Evolutionary conservation across 2,329 filamentous ascomycete species (phyloP).

Genomic region (Plectosphaerella plurivora): DNA sequence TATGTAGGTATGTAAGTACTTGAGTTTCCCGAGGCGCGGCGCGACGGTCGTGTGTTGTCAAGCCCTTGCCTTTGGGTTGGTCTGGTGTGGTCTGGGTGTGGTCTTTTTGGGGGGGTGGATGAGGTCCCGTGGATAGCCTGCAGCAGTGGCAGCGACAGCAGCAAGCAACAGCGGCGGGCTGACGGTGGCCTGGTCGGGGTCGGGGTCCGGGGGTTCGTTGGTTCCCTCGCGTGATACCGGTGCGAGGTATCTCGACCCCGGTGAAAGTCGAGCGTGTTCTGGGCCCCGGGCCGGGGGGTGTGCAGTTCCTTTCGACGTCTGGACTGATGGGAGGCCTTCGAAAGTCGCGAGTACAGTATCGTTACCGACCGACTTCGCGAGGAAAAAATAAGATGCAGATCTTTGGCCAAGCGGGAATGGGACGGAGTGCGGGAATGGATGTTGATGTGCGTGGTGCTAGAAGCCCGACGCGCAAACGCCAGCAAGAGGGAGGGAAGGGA

Average conservation of each 20-base stretch:
- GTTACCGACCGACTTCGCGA: too few relatives aligned
- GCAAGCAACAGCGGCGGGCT: too few relatives aligned
- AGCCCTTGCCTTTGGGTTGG: too few relatives aligned
- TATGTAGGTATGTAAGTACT: too few relatives aligned
- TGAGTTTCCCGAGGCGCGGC: too few relatives aligned
- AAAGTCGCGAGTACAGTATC: too few relatives aligned
- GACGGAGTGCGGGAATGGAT: neutral
- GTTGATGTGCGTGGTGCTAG: neutral
- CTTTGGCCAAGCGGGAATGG: neutral
- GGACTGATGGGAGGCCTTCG: too few relatives aligned
- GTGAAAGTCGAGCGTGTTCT: neutral
- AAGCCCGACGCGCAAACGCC: neutral
- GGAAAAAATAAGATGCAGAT: neutral
- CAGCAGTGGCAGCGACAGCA: neutral
- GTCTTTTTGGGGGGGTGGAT: neutral
- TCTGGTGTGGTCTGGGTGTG: too few relatives aligned
- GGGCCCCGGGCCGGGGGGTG: neutral
- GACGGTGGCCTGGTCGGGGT: neutral
- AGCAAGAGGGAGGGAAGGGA: neutral
- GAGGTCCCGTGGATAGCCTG: neutral
- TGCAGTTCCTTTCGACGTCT: too few relatives aligned
- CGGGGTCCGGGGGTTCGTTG: neutral
- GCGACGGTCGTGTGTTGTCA: too few relatives aligned
- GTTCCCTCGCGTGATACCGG: neutral
- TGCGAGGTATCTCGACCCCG: neutral